Evolutionary conservation across 805 yeast genomes (phyloP), one percentile per base, ranked within the genome.

Genomic region (Pichia heedii): DNA sequence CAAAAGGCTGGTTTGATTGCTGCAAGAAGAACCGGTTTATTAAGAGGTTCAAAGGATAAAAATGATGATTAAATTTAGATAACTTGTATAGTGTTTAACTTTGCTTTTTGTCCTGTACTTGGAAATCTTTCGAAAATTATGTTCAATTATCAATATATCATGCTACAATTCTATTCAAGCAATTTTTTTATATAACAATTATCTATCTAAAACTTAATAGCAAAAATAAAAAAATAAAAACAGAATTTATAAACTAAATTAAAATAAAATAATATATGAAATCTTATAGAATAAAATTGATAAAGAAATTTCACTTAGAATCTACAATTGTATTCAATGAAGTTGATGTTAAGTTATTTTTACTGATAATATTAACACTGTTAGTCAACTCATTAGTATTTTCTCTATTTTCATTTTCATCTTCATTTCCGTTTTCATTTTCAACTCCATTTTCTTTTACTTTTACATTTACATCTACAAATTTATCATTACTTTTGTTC

Each of bases 1-100:
- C 98, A 90, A 81, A 90, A 90, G 94, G 95, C 94, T 71, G 98
- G 98, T 90, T 87, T 90, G 71, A 93, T 90, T 73, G 98, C 98
- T 67, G 98, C 98, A 73, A 88, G 98, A 87, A 88, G 98, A 84
- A 90, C 97, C 67, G 98, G 98, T 90, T 84, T 89, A 74, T 83
- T 89, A 74, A 88, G 97, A 78, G 97, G 97, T 88, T 86, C 97
- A 69, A 96, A 89, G 79, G 88, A 60, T 48, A 60, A 60, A 62
- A 53, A 56, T 50, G 63, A 58, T 41, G 65, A 60, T 47, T 60
- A 60, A 49, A 50, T 48, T 47, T 50, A 48, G 45, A 44, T 47
- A 45, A 34, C 26, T 27, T 43, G 36, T 44, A 44, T 24, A 43
- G 42, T 43, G 32, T 38, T 13, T 43, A 30, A 32, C 16, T 40